Conservation (phyloP, 768 basidiomycete species). For the Suillus cothurnatus region DNA sequence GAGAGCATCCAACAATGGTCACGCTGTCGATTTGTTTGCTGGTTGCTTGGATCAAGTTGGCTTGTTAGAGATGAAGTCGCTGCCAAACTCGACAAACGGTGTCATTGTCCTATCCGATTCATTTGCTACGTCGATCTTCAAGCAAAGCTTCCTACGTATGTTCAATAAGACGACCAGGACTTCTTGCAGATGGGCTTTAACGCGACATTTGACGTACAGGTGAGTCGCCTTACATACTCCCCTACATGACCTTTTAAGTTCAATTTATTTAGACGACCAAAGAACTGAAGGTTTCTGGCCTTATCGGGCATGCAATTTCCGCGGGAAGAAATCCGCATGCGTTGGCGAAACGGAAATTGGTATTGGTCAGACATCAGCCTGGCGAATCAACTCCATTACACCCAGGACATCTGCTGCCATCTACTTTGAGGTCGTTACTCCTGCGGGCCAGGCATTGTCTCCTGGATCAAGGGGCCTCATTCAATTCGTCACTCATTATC, state of each 20-base stretch:
- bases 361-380: slow-evolving; percentile 97
- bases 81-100: slow-evolving; percentile 96
- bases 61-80: slow-evolving; percentile 93
- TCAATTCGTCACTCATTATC: slow-evolving; percentile 98
- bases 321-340: slow-evolving; percentile 93
- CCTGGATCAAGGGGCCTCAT: slow-evolving; percentile 92
- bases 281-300: slow-evolving; percentile 96
- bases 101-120: slow-evolving; percentile 96
- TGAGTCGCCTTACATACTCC: slow-evolving; percentile 31
- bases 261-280: slow-evolving; percentile 78
- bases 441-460: slow-evolving; percentile 89
- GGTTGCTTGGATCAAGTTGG: slow-evolving; percentile 99
- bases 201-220: slow-evolving; percentile 97
- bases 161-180: slow-evolving; percentile 94
- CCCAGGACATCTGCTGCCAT: slow-evolving; percentile 88
- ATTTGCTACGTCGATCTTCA: slow-evolving; percentile 97
- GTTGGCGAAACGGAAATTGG: slow-evolving; percentile 99
- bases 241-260: slow-evolving; percentile 1
- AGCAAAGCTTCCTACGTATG: slow-evolving; percentile 93
- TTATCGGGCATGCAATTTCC: slow-evolving; percentile 97
- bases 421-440: slow-evolving; percentile 98
- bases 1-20: slow-evolving; percentile 92
- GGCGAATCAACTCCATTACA: slow-evolving; percentile 93
- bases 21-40: slow-evolving; percentile 93
- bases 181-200: slow-evolving; percentile 98